These are phyloP conservation scores for Cryptosporidium ryanae DNA, from an alignment of 169 alveolate species.

Conservation along the genomic window DNA sequence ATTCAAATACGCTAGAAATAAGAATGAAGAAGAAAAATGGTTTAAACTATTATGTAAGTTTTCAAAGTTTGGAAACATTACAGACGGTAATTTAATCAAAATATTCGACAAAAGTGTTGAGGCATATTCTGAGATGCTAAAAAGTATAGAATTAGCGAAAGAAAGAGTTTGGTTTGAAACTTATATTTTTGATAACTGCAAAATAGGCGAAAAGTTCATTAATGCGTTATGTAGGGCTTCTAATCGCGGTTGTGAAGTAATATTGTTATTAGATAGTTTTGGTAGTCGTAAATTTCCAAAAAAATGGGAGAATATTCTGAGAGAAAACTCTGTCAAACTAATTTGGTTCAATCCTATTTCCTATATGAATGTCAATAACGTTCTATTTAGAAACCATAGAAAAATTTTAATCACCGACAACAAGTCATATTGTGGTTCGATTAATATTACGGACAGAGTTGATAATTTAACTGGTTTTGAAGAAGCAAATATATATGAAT, in stretches of 20 bases:
- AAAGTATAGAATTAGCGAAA: constrained; percentile 79
- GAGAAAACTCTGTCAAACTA: constrained; percentile 61
- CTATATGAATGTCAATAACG: constrained; percentile 64
- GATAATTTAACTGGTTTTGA: background rate
- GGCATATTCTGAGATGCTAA: constrained; percentile 59
- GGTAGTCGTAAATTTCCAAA: constrained; percentile 73
- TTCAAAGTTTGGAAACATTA: constrained; percentile 76
- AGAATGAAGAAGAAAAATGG: constrained; percentile 40
- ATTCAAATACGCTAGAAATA: background rate
- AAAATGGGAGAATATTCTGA: constrained; percentile 68
- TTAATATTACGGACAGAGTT: constrained; percentile 80
- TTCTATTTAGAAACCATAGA: constrained; percentile 85
- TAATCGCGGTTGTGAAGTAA: constrained; percentile 85
- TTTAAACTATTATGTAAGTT: constrained; percentile 1
- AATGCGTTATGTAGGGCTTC: constrained; percentile 85
- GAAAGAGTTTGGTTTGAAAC: constrained; percentile 85
- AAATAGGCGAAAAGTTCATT: constrained; percentile 80
- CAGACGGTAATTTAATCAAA: constrained; percentile 77
- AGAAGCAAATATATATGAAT: constrained; percentile 51
- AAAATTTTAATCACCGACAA: constrained; percentile 82
- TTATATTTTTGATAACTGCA: constrained; percentile 87
- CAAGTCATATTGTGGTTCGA: constrained; percentile 86
- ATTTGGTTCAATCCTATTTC: constrained; percentile 77
- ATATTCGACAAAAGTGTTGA: constrained; percentile 74
- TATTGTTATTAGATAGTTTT: constrained; percentile 81